Evolutionary conservation across 179 eudicot species (phyloP).

Genomic region (Actinidia arguta): DNA sequence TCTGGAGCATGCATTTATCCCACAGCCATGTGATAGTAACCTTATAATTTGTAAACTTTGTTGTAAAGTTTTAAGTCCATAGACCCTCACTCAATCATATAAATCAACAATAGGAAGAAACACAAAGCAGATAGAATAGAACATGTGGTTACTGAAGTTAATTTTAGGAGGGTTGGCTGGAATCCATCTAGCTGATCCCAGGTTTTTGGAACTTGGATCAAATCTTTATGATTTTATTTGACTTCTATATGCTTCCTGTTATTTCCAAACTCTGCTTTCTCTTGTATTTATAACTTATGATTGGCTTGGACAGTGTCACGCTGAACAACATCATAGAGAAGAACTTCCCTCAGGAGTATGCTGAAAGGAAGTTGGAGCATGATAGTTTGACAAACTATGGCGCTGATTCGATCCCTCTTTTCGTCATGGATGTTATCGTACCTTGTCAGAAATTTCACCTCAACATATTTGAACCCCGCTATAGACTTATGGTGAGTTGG

Average conservation of each 20-base stretch:
- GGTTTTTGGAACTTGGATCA: background rate
- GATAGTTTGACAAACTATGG: conserved; percentile 70
- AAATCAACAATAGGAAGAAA: background rate
- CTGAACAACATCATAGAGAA: conserved; percentile 94
- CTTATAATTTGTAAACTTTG: background rate
- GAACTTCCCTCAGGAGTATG: conserved; percentile 90
- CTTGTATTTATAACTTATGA: conserved; percentile 7
- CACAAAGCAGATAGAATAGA: background rate
- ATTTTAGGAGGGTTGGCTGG: conserved; percentile 11
- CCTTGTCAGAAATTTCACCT: conserved; percentile 93
- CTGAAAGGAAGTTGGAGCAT: conserved; percentile 91
- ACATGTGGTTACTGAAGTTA: background rate
- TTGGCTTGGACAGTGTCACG: conserved; percentile 76
- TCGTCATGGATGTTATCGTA: conserved; percentile 96
- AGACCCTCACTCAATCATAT: background rate
- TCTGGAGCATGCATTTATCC: background rate
- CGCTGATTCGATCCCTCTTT: conserved; percentile 90
- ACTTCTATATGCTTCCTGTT: background rate
- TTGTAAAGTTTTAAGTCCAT: background rate
- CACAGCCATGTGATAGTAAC: background rate
- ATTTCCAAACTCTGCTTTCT: conserved; percentile 5
- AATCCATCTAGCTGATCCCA: background rate
- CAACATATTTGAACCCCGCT: conserved; percentile 99
- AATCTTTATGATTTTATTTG: conserved; percentile 15
- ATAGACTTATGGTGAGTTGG: conserved; percentile 96